phyloP scores from a whole-genome alignment of 805 yeast species.

The Wickerhamomyces strasburgensis region DNA sequence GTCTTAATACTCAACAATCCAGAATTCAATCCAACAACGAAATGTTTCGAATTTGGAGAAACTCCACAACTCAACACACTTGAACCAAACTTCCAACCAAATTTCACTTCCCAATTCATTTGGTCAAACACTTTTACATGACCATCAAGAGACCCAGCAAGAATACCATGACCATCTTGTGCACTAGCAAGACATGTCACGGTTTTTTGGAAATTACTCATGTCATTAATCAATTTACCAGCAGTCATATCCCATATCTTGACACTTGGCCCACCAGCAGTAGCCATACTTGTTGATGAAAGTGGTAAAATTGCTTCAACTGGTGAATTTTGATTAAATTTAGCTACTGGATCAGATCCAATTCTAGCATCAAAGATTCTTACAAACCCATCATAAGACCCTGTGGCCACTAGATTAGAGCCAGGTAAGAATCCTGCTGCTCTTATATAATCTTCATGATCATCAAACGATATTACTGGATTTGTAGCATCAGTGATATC shows the following conservation, averaged over 20 bases:
- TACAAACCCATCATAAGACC: constrained; percentile 87
- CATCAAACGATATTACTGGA: constrained; percentile 67
- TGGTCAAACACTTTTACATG: constrained; percentile 93
- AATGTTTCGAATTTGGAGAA: constrained; percentile 81
- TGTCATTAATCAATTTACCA: constrained; percentile 61
- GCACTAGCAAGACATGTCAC: constrained; percentile 79
- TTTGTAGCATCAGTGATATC: constrained; percentile 74
- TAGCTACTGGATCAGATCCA: constrained; percentile 49
- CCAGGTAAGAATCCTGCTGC: constrained; percentile 76
- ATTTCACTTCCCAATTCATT: constrained; percentile 77
- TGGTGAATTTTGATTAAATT: constrained; percentile 71
- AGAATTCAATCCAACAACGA: constrained; percentile 87
- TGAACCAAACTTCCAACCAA: constrained; percentile 96
- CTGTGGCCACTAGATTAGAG: constrained; percentile 80
- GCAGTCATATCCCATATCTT: constrained; percentile 91
- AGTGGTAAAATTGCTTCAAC: constrained; percentile 80
- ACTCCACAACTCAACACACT: constrained; percentile 88
- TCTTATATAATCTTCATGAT: constrained; percentile 85
- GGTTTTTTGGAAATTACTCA: constrained; percentile 88
- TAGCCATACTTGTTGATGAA: constrained; percentile 62
- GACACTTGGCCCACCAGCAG: constrained; percentile 77
- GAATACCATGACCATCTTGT: constrained; percentile 62
- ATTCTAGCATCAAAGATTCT: constrained; percentile 80
- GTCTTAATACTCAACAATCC: constrained; percentile 89
- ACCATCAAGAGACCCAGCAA: constrained; percentile 95